These are phyloP conservation scores for Malus hybrid DNA, from an alignment of 331 rosid genomes.

Conservation along the genomic window DNA sequence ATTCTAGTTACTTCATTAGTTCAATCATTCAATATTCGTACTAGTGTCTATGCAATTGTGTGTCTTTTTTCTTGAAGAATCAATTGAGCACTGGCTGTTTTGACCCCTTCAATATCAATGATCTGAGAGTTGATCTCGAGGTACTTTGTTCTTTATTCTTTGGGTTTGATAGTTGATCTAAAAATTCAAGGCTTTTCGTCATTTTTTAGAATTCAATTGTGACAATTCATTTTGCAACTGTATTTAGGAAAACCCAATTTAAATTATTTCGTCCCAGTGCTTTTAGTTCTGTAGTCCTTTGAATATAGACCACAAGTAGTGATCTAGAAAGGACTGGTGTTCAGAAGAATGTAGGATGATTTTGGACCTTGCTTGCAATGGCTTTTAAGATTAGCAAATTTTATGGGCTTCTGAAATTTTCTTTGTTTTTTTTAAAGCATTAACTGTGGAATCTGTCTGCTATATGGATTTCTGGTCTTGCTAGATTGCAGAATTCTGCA, in stretches of 20 bases:
- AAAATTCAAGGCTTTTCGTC: neutral
- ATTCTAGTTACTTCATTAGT: neutral
- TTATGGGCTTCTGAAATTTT: neutral
- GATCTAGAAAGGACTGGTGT: neutral
- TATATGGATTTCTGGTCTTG: neutral
- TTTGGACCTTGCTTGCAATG: neutral
- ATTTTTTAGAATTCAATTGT: neutral
- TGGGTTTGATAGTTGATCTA: neutral
- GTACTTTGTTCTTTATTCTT: neutral
- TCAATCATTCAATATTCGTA: neutral
- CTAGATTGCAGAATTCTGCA: constrained; percentile 10
- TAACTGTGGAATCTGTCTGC: neutral
- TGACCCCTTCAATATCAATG: neutral
- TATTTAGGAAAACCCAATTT: neutral
- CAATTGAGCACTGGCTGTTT: neutral
- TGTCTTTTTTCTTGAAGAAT: neutral
- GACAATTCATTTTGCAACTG: neutral
- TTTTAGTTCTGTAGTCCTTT: neutral
- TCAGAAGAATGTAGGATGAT: neutral
- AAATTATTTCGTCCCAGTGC: neutral
- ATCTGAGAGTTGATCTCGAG: neutral
- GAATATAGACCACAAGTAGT: neutral
- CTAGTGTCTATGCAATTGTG: neutral
- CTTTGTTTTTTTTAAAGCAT: neutral
- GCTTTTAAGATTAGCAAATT: neutral